Evolutionary conservation across 495 filamentous ascomycete genomes (phyloP).

Genomic region (Penicillium turbatum): DNA sequence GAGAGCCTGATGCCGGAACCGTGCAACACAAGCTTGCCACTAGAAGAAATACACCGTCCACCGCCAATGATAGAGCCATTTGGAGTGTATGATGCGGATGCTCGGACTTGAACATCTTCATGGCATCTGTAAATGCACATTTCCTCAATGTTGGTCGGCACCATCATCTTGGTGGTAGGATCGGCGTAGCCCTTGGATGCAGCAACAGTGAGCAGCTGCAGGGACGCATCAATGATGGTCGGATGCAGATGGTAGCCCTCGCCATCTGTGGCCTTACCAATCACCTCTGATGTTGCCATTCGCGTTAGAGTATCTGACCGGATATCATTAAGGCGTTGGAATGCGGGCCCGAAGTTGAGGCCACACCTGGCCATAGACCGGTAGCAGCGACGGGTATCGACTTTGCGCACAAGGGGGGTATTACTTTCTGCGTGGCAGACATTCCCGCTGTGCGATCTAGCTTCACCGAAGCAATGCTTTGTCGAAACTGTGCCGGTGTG

Average conservation of each 20-base stretch:
- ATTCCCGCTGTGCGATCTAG: neutral
- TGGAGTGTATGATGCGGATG: constrained; percentile 8
- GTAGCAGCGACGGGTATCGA: neutral
- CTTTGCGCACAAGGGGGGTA: neutral
- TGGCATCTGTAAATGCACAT: constrained; percentile 16
- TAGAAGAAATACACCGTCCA: constrained; percentile 1
- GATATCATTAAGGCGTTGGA: neutral
- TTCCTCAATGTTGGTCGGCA: constrained; percentile 31
- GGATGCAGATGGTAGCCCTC: constrained; percentile 16
- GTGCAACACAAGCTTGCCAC: constrained; percentile 6
- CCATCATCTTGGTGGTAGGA: neutral
- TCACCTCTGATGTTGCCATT: constrained; percentile 6
- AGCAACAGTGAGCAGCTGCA: constrained; percentile 12
- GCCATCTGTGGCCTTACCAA: constrained; percentile 13
- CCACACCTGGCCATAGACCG: neutral
- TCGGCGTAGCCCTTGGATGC: constrained; percentile 11
- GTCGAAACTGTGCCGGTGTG: constrained; percentile 35
- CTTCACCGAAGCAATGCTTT: constrained; percentile 41
- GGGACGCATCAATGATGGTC: constrained; percentile 16
- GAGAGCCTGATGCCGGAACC: constrained; percentile 8
- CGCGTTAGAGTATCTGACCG: neutral
- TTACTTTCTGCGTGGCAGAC: neutral
- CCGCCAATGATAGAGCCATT: constrained; percentile 8
- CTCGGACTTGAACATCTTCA: neutral
- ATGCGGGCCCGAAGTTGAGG: neutral